These are phyloP conservation scores for Phytophthora constricta DNA, from an alignment of 352 stramenopile genomes.

Conservation along the genomic window DNA sequence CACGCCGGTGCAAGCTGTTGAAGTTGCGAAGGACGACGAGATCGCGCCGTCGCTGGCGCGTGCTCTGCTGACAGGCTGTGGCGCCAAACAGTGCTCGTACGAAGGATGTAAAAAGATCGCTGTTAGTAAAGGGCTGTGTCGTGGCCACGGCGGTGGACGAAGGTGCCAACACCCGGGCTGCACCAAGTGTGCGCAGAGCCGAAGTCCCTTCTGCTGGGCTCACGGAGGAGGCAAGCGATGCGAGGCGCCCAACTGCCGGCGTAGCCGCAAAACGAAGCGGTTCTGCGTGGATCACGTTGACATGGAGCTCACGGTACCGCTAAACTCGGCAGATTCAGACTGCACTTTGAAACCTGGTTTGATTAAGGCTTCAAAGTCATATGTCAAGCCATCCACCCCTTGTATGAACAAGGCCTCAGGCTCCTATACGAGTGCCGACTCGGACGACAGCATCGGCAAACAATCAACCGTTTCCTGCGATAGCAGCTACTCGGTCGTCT, in stretches of 20 bases:
- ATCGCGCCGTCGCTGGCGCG: conserved; percentile 50
- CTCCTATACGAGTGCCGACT: conserved; percentile 42
- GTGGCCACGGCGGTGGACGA: conserved; percentile 72
- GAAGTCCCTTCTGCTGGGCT: conserved; percentile 76
- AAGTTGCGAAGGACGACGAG: conserved; percentile 37
- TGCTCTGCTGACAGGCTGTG: conserved; percentile 54
- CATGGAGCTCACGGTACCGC: conserved; percentile 55
- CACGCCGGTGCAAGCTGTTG: not conserved
- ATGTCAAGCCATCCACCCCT: conserved; percentile 7
- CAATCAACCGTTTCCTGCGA: conserved; percentile 43
- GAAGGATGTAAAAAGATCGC: conserved; percentile 77
- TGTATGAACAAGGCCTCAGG: conserved; percentile 17
- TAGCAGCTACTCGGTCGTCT: conserved; percentile 33
- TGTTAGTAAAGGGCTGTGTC: conserved; percentile 76
- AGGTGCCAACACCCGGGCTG: conserved; percentile 69
- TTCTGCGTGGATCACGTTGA: conserved; percentile 83
- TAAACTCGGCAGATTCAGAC: conserved; percentile 21
- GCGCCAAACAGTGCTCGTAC: conserved; percentile 71
- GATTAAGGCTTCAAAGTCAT: conserved; percentile 3
- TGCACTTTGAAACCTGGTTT: conserved; percentile 5
- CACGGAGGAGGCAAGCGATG: conserved; percentile 81
- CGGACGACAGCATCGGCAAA: conserved; percentile 56
- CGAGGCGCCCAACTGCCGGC: conserved; percentile 66
- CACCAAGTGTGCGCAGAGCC: conserved; percentile 79
- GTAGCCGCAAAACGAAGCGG: conserved; percentile 76